phyloP scores from a whole-genome alignment of 2,329 filamentous ascomycete genomes.

The Cladophialophora chaetospira region DNA sequence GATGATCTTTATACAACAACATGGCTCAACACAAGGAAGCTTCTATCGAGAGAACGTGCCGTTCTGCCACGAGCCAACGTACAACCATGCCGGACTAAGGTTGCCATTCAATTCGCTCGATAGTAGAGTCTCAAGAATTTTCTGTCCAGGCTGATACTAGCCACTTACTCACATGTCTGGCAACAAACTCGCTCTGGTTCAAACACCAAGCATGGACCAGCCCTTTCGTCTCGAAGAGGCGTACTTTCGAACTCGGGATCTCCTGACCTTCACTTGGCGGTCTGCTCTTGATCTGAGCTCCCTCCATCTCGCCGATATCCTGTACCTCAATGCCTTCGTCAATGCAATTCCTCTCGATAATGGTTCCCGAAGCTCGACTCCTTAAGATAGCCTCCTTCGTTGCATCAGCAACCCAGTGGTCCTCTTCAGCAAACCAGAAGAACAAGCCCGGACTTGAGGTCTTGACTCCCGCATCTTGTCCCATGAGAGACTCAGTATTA shows the following conservation, averaged over 20 bases:
- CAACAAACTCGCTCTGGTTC: constrained; percentile 51
- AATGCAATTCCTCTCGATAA: neutral
- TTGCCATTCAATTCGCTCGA: no score
- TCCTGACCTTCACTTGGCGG: no score
- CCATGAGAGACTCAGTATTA: constrained; percentile 24
- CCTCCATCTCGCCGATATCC: constrained; percentile 27
- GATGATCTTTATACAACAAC: no score
- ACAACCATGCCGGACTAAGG: no score
- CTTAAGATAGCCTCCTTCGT: constrained; percentile 59
- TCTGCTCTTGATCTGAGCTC: constrained; percentile 42
- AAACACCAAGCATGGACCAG: constrained; percentile 64
- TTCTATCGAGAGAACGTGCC: no score
- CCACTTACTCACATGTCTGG: constrained; percentile 53
- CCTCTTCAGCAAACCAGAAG: constrained; percentile 61
- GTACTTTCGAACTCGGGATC: no score
- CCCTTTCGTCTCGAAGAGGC: constrained; percentile 54
- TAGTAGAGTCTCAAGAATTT: neutral
- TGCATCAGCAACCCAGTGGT: constrained; percentile 63
- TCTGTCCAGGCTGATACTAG: constrained; percentile 45
- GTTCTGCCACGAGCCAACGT: no score
- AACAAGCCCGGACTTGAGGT: constrained; percentile 45
- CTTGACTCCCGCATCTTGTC: neutral
- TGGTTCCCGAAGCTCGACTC: constrained; percentile 38
- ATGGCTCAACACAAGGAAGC: no score
- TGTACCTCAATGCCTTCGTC: constrained; percentile 28